Conservation (phyloP, 2,329 filamentous ascomycete species). For the Ceratocystis colombiana region DNA sequence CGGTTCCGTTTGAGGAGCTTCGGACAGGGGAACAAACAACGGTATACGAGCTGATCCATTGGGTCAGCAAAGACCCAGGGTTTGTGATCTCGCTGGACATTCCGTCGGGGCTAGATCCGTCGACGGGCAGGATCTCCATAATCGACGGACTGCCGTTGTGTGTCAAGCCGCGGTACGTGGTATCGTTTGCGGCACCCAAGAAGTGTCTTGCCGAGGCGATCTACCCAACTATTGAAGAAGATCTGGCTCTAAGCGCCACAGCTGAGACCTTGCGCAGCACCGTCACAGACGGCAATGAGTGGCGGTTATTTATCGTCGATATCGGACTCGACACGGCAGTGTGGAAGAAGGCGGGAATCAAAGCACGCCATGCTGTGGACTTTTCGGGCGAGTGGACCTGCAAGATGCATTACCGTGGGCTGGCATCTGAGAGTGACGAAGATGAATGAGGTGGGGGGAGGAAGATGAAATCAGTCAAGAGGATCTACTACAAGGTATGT, state of each 20-base stretch:
- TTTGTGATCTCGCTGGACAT: slow-evolving; percentile 81
- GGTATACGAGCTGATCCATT: slow-evolving; percentile 82
- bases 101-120: slow-evolving; percentile 77
- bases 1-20: slow-evolving; percentile 80
- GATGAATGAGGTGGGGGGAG: neutral
- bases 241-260: slow-evolving; percentile 24
- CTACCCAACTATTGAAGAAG: slow-evolving; percentile 32
- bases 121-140: slow-evolving; percentile 54
- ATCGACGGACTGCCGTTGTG: slow-evolving; percentile 70
- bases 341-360: slow-evolving; percentile 75
- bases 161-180: slow-evolving; percentile 70
- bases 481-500: no score
- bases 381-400: slow-evolving; percentile 84
- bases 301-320: slow-evolving; percentile 77
- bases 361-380: slow-evolving; percentile 71
- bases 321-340: slow-evolving; percentile 74
- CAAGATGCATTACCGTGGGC: slow-evolving; percentile 48
- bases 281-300: slow-evolving; percentile 45
- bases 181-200: slow-evolving; percentile 79
- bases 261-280: slow-evolving; percentile 28
- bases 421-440: slow-evolving; percentile 27
- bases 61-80: slow-evolving; percentile 80
- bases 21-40: slow-evolving; percentile 71
- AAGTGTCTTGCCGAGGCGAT: slow-evolving; percentile 72
- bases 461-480: neutral